Conservation (phyloP, 2,329 filamentous ascomycete genomes). For the Emmonsiellopsis sp. region DNA sequence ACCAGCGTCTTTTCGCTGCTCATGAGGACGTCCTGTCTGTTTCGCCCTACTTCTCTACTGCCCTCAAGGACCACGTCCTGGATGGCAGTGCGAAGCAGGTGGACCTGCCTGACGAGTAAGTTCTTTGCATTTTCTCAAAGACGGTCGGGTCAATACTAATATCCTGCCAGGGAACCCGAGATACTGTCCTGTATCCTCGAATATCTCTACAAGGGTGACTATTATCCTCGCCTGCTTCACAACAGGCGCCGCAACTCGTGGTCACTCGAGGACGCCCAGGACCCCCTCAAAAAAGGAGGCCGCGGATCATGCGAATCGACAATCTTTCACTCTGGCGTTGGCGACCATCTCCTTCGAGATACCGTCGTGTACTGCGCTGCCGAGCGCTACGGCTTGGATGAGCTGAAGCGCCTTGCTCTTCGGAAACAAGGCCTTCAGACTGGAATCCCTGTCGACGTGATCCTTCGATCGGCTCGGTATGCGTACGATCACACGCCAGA, state of each 20-base stretch:
- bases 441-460: slow-evolving; percentile 84
- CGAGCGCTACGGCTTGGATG: slow-evolving; percentile 81
- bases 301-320: slow-evolving; percentile 62
- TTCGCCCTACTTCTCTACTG: slow-evolving; percentile 72
- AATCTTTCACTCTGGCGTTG: slow-evolving; percentile 65
- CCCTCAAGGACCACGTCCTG: slow-evolving; percentile 62
- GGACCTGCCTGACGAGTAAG: slow-evolving; percentile 58
- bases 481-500: slow-evolving; percentile 93
- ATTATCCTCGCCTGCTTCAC: slow-evolving; percentile 80
- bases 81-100: slow-evolving; percentile 64
- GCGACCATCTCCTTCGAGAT: slow-evolving; percentile 74
- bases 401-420: slow-evolving; percentile 82
- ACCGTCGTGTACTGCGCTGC: slow-evolving; percentile 92
- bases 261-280: slow-evolving; percentile 68
- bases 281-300: slow-evolving; percentile 46
- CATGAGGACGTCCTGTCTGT: slow-evolving; percentile 85
- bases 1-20: slow-evolving; percentile 85
- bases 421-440: slow-evolving; percentile 91
- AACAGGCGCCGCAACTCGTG: slow-evolving; percentile 79
- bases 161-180: slow-evolving; percentile 69
- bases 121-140: not conserved
- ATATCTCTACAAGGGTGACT: slow-evolving; percentile 95
- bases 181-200: slow-evolving; percentile 89
- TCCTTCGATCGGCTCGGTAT: slow-evolving; percentile 86
- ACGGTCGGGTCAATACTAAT: slow-evolving; percentile 1